A percentile compares a stretch with the other conserved stretches of the same genome.
Conservation (phyloP, 331 rosid genomes). For the Quercus phellos region DNA sequence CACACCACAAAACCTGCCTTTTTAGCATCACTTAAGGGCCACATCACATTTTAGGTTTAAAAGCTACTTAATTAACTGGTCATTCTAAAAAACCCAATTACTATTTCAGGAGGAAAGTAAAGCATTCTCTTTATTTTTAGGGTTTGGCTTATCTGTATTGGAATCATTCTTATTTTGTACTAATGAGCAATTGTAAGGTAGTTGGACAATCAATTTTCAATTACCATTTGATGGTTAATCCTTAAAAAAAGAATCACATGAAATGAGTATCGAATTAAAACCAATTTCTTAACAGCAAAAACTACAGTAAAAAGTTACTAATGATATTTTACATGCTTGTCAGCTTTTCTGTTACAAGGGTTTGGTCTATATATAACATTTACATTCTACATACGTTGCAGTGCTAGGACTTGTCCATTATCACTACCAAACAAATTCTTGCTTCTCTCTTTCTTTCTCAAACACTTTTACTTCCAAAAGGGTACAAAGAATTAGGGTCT, state of each 20-base stretch:
- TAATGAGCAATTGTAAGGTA: constrained; percentile 23
- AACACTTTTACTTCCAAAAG: neutral
- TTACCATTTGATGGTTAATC: constrained; percentile 5
- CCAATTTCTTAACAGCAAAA: too few species aligned
- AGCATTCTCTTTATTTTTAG: constrained; percentile 42
- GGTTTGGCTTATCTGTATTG: constrained; percentile 32
- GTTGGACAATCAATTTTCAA: constrained; percentile 33
- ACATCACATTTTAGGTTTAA: constrained; percentile 48
- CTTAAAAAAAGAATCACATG: constrained; percentile 5
- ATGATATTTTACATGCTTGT: neutral
- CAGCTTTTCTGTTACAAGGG: constrained; percentile 9
- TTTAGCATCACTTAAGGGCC: constrained; percentile 52
- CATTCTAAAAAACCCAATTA: constrained; percentile 66
- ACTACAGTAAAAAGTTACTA: constrained; percentile 16
- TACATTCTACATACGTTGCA: constrained; percentile 33
- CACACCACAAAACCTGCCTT: constrained; percentile 72
- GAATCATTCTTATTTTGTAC: constrained; percentile 33
- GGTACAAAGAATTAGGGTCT: neutral
- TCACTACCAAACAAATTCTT: constrained; percentile 13
- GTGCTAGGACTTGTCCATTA: constrained; percentile 42
- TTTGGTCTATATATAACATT: neutral
- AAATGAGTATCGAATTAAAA: constrained; percentile 1
- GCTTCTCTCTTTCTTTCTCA: neutral
- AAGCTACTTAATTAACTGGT: constrained; percentile 82
- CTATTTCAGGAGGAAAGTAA: constrained; percentile 20